Evolutionary conservation across 1,284 basidiomycete genomes (phyloP).

Genomic region (Singerocomus inundabilis): DNA sequence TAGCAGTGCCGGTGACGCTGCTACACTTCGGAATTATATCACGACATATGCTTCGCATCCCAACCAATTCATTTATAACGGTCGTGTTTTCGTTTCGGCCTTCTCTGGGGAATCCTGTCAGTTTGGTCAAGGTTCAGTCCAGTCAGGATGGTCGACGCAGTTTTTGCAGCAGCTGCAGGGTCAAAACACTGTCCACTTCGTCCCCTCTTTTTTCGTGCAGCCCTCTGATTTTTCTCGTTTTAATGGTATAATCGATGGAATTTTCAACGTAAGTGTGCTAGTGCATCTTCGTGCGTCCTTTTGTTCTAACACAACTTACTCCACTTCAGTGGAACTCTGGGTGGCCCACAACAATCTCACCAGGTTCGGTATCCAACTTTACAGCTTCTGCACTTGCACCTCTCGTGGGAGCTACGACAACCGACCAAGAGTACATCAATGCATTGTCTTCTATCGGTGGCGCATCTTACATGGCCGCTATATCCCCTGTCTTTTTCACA

Average conservation of each 20-base stretch:
- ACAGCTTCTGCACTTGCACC: constrained; percentile 29
- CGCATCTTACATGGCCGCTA: constrained; percentile 37
- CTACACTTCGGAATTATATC: constrained; percentile 58
- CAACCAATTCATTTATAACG: constrained; percentile 61
- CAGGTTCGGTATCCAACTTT: constrained; percentile 37
- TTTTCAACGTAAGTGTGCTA: constrained; percentile 50
- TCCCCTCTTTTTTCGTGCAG: constrained; percentile 66
- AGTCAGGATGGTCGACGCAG: constrained; percentile 57
- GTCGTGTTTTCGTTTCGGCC: constrained; percentile 68
- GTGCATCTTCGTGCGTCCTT: neutral
- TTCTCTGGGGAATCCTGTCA: constrained; percentile 77
- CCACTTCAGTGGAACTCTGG: constrained; percentile 59
- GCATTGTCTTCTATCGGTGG: constrained; percentile 36
- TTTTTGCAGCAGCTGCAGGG: constrained; percentile 51
- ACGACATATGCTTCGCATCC: constrained; percentile 55
- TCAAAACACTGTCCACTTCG: constrained; percentile 54
- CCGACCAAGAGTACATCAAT: constrained; percentile 47
- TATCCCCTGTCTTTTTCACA: constrained; percentile 80
- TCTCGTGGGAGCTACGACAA: constrained; percentile 46
- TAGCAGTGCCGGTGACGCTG: constrained; percentile 48
- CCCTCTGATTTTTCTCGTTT: constrained; percentile 50
- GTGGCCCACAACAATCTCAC: constrained; percentile 59
- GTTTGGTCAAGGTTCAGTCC: constrained; percentile 57
- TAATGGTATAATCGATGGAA: constrained; percentile 53
- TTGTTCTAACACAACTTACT: constrained; percentile 1